Evolutionary conservation across 1,284 basidiomycete species (phyloP), one percentile per base, ranked within the genome.

Genomic region (Macrocystidia cucumis): DNA sequence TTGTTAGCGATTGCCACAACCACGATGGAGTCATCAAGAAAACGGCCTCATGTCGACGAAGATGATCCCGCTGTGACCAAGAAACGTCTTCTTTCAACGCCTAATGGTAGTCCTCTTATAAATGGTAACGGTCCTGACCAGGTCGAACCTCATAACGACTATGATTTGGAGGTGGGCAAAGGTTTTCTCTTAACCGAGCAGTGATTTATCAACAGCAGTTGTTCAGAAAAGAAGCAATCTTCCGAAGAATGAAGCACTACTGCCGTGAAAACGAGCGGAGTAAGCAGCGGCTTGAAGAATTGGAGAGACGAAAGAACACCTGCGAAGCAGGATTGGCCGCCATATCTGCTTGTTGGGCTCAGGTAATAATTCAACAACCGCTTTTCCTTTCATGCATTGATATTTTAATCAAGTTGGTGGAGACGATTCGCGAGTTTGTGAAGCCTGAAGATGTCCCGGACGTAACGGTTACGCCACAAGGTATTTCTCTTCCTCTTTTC

Each of bases 191-290:
- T 48, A 28, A 31, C 32, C 23, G 23, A 32, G 34, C 16, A 33
- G 22, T 29, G 29, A 37, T 36, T 26, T 43, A 42, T 29, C 37
- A 23, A 41, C 31, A 44, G 21, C 45, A 88, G 82, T 60, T 68
- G 13, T 84, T 84, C 55, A 80, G 89, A 41, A 96, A 97, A 61
- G 90, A 93, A 54, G 92, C 92, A 27, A 85, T 97, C 34, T 95
- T 81, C 57, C 73, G 92, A 32, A 74, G 90, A 43, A 92, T 97
- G 90, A 84, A 76, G 51, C 78, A 92, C 50, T 93, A 95, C 56
- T 80, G 84, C 35, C 76, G 90, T 40, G 82, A 90, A 59, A 72
- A 81, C 53, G 77, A 86, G 49, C 75, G 81, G 32, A 78, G 78
- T 45, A 67, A 76, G 45, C 60, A 64, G 49, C 72, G 75, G 43